These are phyloP conservation scores for Fusarium sp. DNA, from an alignment of 2,329 filamentous ascomycete species.

Conservation along the genomic window DNA sequence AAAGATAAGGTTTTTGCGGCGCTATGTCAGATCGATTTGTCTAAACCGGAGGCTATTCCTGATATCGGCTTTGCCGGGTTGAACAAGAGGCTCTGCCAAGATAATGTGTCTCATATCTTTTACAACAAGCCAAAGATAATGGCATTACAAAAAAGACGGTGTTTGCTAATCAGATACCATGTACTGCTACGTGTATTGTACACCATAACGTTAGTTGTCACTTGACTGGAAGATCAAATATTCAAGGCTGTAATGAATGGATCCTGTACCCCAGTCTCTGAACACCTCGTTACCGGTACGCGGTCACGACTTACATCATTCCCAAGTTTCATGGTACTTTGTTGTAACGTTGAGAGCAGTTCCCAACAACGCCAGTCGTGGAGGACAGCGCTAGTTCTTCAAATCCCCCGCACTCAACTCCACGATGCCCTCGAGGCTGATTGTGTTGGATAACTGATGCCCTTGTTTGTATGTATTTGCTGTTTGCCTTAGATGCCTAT, in stretches of 20 bases:
- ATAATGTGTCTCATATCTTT: neutral
- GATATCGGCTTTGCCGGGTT: neutral
- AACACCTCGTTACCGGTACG: neutral
- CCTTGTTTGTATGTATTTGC: too few species aligned
- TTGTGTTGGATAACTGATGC: conserved; percentile 1
- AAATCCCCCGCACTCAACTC: conserved; percentile 39
- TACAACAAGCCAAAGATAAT: neutral
- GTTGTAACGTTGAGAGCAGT: conserved; percentile 29
- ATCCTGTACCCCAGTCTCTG: neutral
- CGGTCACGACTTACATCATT: conserved; percentile 19
- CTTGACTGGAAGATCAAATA: neutral
- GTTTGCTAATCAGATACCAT: neutral
- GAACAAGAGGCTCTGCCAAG: conserved; percentile 2
- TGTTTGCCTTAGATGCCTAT: too few species aligned
- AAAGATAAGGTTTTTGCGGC: conserved; percentile 13
- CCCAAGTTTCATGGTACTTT: conserved; percentile 12
- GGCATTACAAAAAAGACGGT: neutral
- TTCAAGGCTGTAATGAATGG: neutral
- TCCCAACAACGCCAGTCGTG: conserved; percentile 33
- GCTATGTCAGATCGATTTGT: conserved; percentile 4
- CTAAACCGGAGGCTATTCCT: neutral
- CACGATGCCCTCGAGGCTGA: conserved; percentile 33
- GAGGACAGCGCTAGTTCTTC: conserved; percentile 16
- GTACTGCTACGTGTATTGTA: neutral
- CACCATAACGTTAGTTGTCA: neutral